A percentile compares a stretch with the other conserved stretches of the same genome.
These are phyloP conservation scores for Cornus suecica DNA, from an alignment of 148 eudicot species.

Conservation along the genomic window DNA sequence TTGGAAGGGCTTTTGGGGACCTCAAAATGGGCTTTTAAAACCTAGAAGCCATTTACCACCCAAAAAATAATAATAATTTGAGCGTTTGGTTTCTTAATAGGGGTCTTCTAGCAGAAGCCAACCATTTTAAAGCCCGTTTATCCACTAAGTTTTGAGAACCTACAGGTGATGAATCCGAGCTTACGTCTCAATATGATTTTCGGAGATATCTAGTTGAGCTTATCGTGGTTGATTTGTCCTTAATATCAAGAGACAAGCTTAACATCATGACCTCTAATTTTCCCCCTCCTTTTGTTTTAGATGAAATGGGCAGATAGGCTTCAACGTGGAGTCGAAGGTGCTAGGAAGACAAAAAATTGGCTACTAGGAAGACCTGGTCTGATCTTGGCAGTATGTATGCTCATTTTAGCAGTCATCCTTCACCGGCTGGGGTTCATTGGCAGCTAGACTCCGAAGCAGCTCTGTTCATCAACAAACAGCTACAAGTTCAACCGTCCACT, in stretches of 20 bases:
- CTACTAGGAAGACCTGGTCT: slow-evolving; percentile 82
- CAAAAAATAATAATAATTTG: too few relatives aligned
- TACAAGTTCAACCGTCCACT: background rate
- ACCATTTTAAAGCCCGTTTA: too few relatives aligned
- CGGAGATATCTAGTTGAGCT: background rate
- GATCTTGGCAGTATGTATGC: slow-evolving; percentile 80
- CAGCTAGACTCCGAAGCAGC: slow-evolving; percentile 20
- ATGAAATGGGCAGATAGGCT: slow-evolving; percentile 95
- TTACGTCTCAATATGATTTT: background rate
- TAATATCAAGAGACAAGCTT: background rate
- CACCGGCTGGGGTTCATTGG: slow-evolving; percentile 85
- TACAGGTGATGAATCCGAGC: background rate
- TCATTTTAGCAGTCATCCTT: slow-evolving; percentile 71
- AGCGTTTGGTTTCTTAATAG: too few relatives aligned
- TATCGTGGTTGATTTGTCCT: background rate
- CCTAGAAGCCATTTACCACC: too few relatives aligned
- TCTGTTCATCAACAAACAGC: background rate
- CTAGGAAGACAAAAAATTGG: slow-evolving; percentile 86
- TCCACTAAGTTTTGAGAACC: background rate
- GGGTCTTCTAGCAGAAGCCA: too few relatives aligned
- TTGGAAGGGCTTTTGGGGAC: too few relatives aligned
- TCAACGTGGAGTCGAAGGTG: slow-evolving; percentile 78
- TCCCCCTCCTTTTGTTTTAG: slow-evolving; percentile 31
- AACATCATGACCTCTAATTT: background rate
- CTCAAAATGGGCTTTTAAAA: too few relatives aligned